Evolutionary conservation across 768 basidiomycete genomes (phyloP).

Genomic region (Leucocoprinus birnbaumii): DNA sequence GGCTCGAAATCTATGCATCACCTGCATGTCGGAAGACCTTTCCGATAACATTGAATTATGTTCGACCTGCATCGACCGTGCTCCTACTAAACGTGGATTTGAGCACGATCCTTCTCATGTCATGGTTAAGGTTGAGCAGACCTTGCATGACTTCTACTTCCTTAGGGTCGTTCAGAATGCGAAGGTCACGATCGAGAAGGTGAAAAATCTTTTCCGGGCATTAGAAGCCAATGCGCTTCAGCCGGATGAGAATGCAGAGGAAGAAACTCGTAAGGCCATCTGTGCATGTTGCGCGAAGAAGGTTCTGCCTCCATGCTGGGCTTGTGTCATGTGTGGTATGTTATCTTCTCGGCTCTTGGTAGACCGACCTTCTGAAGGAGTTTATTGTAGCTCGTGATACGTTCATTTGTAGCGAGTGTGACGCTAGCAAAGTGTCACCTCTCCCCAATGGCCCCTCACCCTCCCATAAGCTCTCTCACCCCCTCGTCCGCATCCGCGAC

Average conservation of each 20-base stretch:
- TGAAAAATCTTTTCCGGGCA: constrained; percentile 22
- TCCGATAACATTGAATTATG: constrained; percentile 33
- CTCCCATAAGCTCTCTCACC: constrained; percentile 21
- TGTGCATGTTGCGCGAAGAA: constrained; percentile 20
- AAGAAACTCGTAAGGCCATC: constrained; percentile 5
- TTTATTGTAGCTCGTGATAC: constrained; percentile 21
- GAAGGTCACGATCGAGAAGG: constrained; percentile 18
- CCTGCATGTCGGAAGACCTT: constrained; percentile 30
- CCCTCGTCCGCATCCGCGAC: constrained; percentile 26
- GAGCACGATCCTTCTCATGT: constrained; percentile 26
- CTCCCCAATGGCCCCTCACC: constrained; percentile 14
- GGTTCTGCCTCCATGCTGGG: constrained; percentile 20
- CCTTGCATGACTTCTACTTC: constrained; percentile 28
- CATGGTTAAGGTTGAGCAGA: constrained; percentile 27
- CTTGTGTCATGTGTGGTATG: constrained; percentile 21
- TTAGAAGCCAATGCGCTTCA: constrained; percentile 16
- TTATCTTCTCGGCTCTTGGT: neutral
- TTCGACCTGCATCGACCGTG: constrained; percentile 24
- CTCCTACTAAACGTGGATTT: constrained; percentile 25
- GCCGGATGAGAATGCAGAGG: neutral
- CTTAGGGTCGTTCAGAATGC: constrained; percentile 23
- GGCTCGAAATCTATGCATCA: constrained; percentile 26
- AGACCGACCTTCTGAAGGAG: neutral
- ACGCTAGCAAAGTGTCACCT: constrained; percentile 13
- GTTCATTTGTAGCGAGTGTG: constrained; percentile 29